phyloP scores from a whole-genome alignment of 192 early-diverging fungal species.

The Gigaspora rosea region DNA sequence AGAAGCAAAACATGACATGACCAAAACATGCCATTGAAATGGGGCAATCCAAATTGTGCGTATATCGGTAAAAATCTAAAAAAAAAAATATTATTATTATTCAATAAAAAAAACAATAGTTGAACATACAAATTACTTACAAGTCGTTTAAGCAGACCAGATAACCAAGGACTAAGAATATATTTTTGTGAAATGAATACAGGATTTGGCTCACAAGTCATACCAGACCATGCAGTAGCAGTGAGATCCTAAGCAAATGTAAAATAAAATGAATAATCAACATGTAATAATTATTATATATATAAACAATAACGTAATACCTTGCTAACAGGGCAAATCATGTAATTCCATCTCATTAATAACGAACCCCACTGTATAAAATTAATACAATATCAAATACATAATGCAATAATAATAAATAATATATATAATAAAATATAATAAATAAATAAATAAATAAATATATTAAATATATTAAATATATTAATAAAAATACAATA shows the following conservation, averaged over 20 bases:
- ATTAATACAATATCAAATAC: no score
- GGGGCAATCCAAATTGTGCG: conserved; percentile 73
- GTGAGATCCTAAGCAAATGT: conserved; percentile 43
- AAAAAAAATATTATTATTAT: not conserved
- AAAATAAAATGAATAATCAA: not conserved
- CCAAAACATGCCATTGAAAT: conserved; percentile 85
- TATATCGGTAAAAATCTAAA: conserved; percentile 36
- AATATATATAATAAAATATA: no score
- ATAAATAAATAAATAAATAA: no score
- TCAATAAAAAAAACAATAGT: not conserved
- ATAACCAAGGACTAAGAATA: conserved; percentile 48
- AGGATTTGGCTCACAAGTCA: conserved; percentile 60
- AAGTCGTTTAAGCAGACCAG: conserved; percentile 39
- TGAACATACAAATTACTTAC: conserved; percentile 30
- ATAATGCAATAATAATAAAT: no score
- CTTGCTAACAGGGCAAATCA: conserved; percentile 60
- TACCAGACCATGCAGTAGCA: conserved; percentile 49
- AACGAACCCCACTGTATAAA: no score
- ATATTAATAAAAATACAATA: no score
- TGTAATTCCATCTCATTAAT: conserved; percentile 55
- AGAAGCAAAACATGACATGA: conserved; percentile 90
- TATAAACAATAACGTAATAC: not conserved
- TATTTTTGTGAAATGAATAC: conserved; percentile 53
- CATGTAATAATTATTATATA: not conserved
- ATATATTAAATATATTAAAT: no score